These are phyloP conservation scores for Ustilago esculenta DNA, from an alignment of 1,284 basidiomycete species.

Conservation along the genomic window DNA sequence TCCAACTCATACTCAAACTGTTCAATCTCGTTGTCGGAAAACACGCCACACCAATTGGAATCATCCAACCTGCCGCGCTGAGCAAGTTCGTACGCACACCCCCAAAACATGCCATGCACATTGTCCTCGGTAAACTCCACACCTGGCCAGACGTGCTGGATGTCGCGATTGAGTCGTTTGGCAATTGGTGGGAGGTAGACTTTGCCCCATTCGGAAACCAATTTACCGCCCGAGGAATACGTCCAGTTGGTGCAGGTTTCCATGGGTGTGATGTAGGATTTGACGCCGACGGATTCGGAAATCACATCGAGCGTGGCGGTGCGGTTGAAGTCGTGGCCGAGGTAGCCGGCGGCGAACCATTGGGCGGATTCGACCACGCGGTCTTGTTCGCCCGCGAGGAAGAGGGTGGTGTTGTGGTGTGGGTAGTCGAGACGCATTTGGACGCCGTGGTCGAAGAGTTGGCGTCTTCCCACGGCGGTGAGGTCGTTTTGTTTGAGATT, in stretches of 20 bases:
- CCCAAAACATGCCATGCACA: slow-evolving; percentile 70
- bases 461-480: slow-evolving; percentile 68
- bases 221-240: slow-evolving; percentile 66
- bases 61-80: slow-evolving; percentile 56
- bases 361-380: slow-evolving; percentile 70
- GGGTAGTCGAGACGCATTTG: slow-evolving; percentile 69
- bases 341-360: slow-evolving; percentile 70
- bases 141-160: slow-evolving; percentile 51
- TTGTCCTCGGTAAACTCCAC: slow-evolving; percentile 19
- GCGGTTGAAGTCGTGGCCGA: slow-evolving; percentile 67
- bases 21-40: slow-evolving; percentile 68
- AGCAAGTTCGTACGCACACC: slow-evolving; percentile 71
- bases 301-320: slow-evolving; percentile 68
- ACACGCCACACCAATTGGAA: slow-evolving; percentile 70
- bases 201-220: slow-evolving; percentile 66
- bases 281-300: slow-evolving; percentile 68
- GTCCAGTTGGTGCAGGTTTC: slow-evolving; percentile 69
- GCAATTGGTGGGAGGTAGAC: slow-evolving; percentile 69
- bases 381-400: slow-evolving; percentile 70
- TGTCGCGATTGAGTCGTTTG: slow-evolving; percentile 67
- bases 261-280: slow-evolving; percentile 70
- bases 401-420: slow-evolving; percentile 65
- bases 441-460: slow-evolving; percentile 71
- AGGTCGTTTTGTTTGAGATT: slow-evolving; percentile 69
- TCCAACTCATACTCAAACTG: slow-evolving; percentile 71